Conservation (phyloP, 352 stramenopile species). For the Globisporangium nodosum region DNA sequence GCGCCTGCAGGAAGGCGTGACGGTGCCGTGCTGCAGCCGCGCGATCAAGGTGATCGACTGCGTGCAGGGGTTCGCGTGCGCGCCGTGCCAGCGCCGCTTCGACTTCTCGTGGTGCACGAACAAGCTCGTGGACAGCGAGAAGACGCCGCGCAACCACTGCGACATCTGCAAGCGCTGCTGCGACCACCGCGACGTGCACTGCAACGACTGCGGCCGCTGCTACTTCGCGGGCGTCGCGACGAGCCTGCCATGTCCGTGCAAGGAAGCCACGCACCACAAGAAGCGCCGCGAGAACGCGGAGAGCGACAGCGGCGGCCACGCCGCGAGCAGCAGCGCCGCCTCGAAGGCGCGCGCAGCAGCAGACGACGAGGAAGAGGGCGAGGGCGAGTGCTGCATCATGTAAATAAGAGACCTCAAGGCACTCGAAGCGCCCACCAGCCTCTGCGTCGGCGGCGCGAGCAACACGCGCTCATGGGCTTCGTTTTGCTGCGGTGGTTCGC, state of each 20-base stretch:
- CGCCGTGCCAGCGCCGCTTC: slow-evolving; percentile 37
- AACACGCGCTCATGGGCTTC: neutral
- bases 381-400: slow-evolving; percentile 83
- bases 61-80: slow-evolving; percentile 64
- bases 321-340: slow-evolving; percentile 2
- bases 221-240: slow-evolving; percentile 82
- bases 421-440: no score
- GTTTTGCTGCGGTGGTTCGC: neutral
- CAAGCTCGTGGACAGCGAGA: slow-evolving; percentile 69
- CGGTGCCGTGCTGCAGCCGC: slow-evolving; percentile 53
- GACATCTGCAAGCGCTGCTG: slow-evolving; percentile 84
- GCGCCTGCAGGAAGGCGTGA: slow-evolving; percentile 60
- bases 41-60: slow-evolving; percentile 69
- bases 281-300: slow-evolving; percentile 33
- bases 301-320: slow-evolving; percentile 1
- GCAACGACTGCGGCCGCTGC: slow-evolving; percentile 72
- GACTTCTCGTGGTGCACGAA: slow-evolving; percentile 84
- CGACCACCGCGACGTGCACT: slow-evolving; percentile 85
- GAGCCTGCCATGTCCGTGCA: slow-evolving; percentile 73
- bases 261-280: slow-evolving; percentile 52
- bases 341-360: slow-evolving; percentile 18
- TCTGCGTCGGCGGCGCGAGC: neutral
- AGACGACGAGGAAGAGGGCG: slow-evolving; percentile 51
- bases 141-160: slow-evolving; percentile 77
- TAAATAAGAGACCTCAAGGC: slow-evolving; percentile 21